phyloP scores from a whole-genome alignment of 441 rosid species.

The Biscutella laevigata region DNA sequence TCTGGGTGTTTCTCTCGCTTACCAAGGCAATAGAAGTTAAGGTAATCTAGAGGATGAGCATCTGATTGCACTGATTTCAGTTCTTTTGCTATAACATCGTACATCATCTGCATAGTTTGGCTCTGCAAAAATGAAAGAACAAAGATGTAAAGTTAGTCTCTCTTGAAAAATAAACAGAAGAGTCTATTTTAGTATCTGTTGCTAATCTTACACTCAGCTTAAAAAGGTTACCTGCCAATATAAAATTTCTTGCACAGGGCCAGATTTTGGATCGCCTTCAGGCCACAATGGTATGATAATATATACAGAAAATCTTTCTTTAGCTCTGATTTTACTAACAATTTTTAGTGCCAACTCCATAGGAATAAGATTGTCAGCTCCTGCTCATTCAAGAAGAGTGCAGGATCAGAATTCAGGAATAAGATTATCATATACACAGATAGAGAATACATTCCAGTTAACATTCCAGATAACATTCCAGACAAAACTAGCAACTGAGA shows the following conservation, averaged over 20 bases:
- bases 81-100: slow-evolving; percentile 44
- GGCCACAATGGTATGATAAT: slow-evolving; percentile 86
- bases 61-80: slow-evolving; percentile 42
- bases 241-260: slow-evolving; percentile 76
- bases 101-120: slow-evolving; percentile 94
- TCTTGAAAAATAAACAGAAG: not conserved
- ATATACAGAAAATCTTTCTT: slow-evolving; percentile 77
- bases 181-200: not conserved
- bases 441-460: not conserved
- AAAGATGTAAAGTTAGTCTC: slow-evolving; percentile 11
- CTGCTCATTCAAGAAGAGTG: slow-evolving; percentile 33
- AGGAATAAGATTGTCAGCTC: slow-evolving; percentile 81
- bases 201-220: not conserved
- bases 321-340: slow-evolving; percentile 70
- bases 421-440: not conserved
- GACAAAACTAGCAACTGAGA: slow-evolving; percentile 3
- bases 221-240: slow-evolving; percentile 63
- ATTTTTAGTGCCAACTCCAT: slow-evolving; percentile 88
- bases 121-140: slow-evolving; percentile 34
- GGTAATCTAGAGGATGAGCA: slow-evolving; percentile 73
- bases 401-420: not conserved
- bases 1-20: slow-evolving; percentile 47
- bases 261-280: slow-evolving; percentile 88
- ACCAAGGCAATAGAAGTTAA: slow-evolving; percentile 86
- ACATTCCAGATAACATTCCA: too few relatives aligned